These are phyloP conservation scores for Simmondsia chinensis DNA, from an alignment of 148 eudicot genomes.

Conservation along the genomic window DNA sequence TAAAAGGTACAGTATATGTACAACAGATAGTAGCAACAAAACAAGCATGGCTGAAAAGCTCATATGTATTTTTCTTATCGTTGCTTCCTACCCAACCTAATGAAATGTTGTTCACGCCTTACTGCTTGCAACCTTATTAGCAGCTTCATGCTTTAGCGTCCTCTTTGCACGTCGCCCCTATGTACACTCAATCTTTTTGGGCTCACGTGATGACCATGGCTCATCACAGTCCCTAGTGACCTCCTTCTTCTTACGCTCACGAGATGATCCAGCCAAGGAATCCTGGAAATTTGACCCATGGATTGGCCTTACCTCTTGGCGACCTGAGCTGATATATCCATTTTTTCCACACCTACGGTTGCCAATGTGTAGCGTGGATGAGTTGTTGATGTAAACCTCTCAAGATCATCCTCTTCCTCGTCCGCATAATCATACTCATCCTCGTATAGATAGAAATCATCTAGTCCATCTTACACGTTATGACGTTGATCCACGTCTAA, in stretches of 20 bases:
- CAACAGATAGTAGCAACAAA: too few species aligned
- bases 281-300: conserved; percentile 24
- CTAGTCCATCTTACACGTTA: conserved; percentile 37
- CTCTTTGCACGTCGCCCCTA: conserved; percentile 83
- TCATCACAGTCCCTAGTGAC: conserved; percentile 22
- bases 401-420: conserved; percentile 40
- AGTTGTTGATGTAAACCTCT: conserved; percentile 42
- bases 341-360: conserved; percentile 86
- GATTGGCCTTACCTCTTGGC: conserved; percentile 76
- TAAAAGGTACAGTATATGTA: too few species aligned
- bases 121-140: conserved; percentile 80
- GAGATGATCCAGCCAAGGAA: conserved; percentile 48
- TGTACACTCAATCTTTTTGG: conserved; percentile 48
- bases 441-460: conserved; percentile 29
- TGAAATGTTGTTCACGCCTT: conserved; percentile 68
- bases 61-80: too few species aligned
- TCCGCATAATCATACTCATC: conserved; percentile 38
- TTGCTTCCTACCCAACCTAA: conserved; percentile 55
- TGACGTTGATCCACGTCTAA: conserved; percentile 40
- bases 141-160: conserved; percentile 88
- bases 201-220: conserved; percentile 37
- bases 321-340: conserved; percentile 66
- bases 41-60: too few species aligned
- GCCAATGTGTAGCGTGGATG: conserved; percentile 53
- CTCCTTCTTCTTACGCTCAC: conserved; percentile 62